Conservation (phyloP, 768 basidiomycete species). For the Amanita molliuscula region DNA sequence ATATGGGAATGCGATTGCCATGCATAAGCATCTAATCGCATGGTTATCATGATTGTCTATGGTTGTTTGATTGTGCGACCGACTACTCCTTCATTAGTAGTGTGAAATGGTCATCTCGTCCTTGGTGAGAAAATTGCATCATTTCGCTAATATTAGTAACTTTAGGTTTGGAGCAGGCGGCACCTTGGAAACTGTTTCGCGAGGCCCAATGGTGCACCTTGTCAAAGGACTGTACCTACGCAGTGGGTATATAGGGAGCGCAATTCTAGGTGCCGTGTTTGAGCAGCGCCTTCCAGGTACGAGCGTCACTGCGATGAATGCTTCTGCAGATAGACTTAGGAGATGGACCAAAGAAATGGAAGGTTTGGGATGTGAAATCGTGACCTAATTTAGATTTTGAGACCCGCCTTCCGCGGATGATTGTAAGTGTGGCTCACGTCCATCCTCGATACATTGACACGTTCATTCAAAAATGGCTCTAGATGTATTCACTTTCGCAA, state of each 20-base stretch:
- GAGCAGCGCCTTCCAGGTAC: constrained; percentile 4
- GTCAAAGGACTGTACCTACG: neutral
- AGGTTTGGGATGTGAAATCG: constrained; percentile 28
- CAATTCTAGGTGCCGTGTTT: neutral
- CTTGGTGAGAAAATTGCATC: constrained; percentile 1
- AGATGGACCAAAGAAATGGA: constrained; percentile 28
- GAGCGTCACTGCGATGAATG: neutral
- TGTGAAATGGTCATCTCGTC: neutral
- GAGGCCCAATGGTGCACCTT: neutral
- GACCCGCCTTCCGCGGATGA: constrained; percentile 38
- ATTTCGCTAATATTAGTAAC: neutral
- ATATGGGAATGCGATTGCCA: neutral
- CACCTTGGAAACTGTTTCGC: neutral
- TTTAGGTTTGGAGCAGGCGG: neutral
- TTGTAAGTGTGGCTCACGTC: constrained; percentile 20
- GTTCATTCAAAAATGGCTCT: constrained; percentile 23
- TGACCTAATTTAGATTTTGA: constrained; percentile 24
- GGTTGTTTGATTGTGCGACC: neutral
- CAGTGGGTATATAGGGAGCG: neutral
- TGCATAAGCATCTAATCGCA: neutral
- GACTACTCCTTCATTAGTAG: neutral
- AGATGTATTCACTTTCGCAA: constrained; percentile 16
- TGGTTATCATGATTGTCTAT: neutral
- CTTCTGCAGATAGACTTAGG: constrained; percentile 22
- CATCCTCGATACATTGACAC: constrained; percentile 20